Evolutionary conservation across 2,329 filamentous ascomycete species (phyloP).

Genomic region (Lomentospora prolificans): DNA sequence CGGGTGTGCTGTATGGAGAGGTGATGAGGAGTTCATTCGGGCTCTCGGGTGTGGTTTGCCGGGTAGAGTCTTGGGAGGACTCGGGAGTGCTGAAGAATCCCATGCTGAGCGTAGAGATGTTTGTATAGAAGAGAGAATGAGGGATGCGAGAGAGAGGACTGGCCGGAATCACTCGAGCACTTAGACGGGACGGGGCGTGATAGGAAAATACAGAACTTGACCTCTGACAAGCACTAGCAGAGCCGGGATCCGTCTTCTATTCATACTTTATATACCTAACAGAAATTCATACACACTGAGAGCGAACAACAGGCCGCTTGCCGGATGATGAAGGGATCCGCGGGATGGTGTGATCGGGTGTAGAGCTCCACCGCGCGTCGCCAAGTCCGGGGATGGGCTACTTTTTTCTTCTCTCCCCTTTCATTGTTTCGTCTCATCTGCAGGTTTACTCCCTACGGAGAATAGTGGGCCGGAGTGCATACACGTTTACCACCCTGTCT

Average conservation of each 20-base stretch:
- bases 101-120: neutral
- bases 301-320: neutral
- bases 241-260: too few relatives aligned
- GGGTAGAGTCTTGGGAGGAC: slow-evolving; percentile 1
- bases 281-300: neutral
- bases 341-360: slow-evolving; percentile 4
- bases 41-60: slow-evolving; percentile 1
- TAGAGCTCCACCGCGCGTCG: neutral
- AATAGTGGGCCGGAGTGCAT: neutral
- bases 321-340: slow-evolving; percentile 6
- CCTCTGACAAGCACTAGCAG: too few relatives aligned
- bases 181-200: too few relatives aligned
- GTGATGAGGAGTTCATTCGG: slow-evolving; percentile 37
- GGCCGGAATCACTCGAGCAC: too few relatives aligned
- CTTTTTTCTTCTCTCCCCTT: too few relatives aligned
- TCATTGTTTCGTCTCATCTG: neutral
- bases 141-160: neutral
- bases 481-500: too few relatives aligned
- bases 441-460: neutral
- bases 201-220: too few relatives aligned
- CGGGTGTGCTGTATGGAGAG: slow-evolving; percentile 64
- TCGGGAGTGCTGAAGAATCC: neutral
- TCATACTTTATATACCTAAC: neutral
- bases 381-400: neutral
- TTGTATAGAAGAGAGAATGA: neutral